Evolutionary conservation across 169 alveolate genomes (phyloP).

Genomic region (Eimeria necatrix): DNA sequence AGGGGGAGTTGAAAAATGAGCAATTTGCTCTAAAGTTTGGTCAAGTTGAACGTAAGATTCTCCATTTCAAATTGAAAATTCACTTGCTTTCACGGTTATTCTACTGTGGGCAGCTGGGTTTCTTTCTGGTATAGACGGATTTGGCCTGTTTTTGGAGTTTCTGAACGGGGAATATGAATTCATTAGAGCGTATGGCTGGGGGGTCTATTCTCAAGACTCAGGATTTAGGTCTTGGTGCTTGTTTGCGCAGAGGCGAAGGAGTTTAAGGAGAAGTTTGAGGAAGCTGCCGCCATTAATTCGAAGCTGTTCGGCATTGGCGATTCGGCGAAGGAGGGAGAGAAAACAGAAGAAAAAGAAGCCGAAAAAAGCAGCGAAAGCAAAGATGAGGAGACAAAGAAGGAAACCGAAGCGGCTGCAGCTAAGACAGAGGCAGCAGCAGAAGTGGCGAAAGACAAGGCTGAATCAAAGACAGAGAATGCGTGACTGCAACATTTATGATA

Average conservation of each 20-base stretch:
- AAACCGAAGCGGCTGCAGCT: constrained; percentile 54
- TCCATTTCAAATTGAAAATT: too few relatives aligned
- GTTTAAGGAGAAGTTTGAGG: constrained; percentile 94
- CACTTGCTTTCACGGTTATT: too few relatives aligned
- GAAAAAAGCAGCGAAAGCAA: constrained; percentile 83
- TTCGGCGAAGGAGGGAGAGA: constrained; percentile 74
- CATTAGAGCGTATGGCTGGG: too few relatives aligned
- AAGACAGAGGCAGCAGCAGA: constrained; percentile 75
- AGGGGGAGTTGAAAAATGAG: constrained; percentile 94
- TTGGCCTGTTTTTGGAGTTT: too few relatives aligned
- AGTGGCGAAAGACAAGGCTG: constrained; percentile 73
- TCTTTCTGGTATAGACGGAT: too few relatives aligned
- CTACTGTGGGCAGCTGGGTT: too few relatives aligned
- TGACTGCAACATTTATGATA: too few relatives aligned
- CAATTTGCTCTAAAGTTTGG: constrained; percentile 97
- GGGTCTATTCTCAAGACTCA: too few relatives aligned
- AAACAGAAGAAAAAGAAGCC: constrained; percentile 74
- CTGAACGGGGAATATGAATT: too few relatives aligned
- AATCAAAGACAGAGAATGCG: too few relatives aligned
- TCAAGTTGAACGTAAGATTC: constrained; percentile 89
- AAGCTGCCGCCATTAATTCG: constrained; percentile 92
- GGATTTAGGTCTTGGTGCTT: background rate
- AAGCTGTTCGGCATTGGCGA: constrained; percentile 86
- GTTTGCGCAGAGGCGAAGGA: constrained; percentile 88
- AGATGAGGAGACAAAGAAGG: constrained; percentile 64